Conservation (phyloP, 768 basidiomycete species). For the Macrolepiota dolichaula region DNA sequence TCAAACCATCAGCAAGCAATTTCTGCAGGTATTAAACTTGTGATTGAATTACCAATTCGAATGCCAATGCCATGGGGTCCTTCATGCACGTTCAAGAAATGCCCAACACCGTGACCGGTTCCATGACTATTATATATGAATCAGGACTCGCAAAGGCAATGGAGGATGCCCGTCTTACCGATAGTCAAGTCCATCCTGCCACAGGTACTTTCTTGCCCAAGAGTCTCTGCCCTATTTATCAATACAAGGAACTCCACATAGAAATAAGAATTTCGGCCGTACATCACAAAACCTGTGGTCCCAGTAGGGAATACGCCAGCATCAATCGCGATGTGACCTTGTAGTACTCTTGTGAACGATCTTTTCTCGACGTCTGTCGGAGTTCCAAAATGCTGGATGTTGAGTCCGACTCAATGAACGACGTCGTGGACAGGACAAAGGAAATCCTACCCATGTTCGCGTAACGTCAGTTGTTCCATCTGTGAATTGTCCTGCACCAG, state of each 20-base stretch:
- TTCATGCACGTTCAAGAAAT: constrained; percentile 94
- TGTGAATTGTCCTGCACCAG: constrained; percentile 62
- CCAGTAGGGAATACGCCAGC: constrained; percentile 77
- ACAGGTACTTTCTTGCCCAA: constrained; percentile 74
- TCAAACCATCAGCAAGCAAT: not conserved
- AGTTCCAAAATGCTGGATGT: constrained; percentile 76
- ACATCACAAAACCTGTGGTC: constrained; percentile 59
- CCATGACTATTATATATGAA: constrained; percentile 61
- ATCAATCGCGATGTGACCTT: constrained; percentile 91
- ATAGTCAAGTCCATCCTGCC: constrained; percentile 85
- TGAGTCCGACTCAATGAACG: not conserved
- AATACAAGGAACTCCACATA: not conserved
- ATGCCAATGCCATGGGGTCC: constrained; percentile 64
- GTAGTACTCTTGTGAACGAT: constrained; percentile 88
- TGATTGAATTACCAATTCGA: constrained; percentile 38
- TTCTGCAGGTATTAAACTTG: not conserved
- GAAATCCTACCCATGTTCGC: constrained; percentile 67
- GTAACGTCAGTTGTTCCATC: constrained; percentile 98
- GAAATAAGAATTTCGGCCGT: constrained; percentile 2
- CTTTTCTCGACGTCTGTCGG: constrained; percentile 81
- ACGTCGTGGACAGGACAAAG: not conserved
- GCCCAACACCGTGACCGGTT: constrained; percentile 93
- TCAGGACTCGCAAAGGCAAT: not conserved
- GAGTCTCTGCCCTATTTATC: constrained; percentile 53
- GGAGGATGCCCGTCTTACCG: constrained; percentile 31